Percentiles rank a stretch among this genome's conserved stretches.
Conservation (phyloP, 768 basidiomycete genomes). For the Lactifluus pinguis region DNA sequence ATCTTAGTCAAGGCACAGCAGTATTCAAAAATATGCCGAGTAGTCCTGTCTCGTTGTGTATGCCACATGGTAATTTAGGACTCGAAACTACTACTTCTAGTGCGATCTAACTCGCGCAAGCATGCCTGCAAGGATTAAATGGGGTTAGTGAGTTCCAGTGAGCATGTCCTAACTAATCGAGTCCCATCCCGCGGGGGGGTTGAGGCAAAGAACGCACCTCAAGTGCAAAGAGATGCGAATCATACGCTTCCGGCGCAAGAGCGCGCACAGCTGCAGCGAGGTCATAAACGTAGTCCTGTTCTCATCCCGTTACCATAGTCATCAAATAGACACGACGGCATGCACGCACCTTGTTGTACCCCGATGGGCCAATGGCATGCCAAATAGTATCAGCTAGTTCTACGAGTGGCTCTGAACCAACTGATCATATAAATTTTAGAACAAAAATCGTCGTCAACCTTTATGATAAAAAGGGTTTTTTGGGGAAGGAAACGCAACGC, state of each 20-base stretch:
- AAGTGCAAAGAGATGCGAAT: slow-evolving; percentile 67
- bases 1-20: neutral
- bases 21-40: too few relatives aligned
- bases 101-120: slow-evolving; percentile 12
- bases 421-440: slow-evolving; percentile 30
- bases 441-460: too few relatives aligned
- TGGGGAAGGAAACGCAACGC: slow-evolving; percentile 27
- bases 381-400: slow-evolving; percentile 61
- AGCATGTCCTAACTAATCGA: neutral
- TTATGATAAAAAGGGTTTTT: too few relatives aligned
- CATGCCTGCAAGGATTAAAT: neutral
- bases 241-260: slow-evolving; percentile 64
- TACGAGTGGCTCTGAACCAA: slow-evolving; percentile 76
- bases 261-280: slow-evolving; percentile 65
- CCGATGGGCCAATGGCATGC: slow-evolving; percentile 75
- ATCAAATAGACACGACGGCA: neutral
- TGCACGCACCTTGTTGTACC: slow-evolving; percentile 66
- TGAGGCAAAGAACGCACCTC: slow-evolving; percentile 40
- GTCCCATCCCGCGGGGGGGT: neutral
- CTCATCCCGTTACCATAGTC: neutral
- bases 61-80: neutral
- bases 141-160: neutral
- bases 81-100: neutral
- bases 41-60: neutral
- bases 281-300: slow-evolving; percentile 78